Conservation (phyloP, 108 stramenopile species). For the Mayamaea pseudoterrestris region DNA sequence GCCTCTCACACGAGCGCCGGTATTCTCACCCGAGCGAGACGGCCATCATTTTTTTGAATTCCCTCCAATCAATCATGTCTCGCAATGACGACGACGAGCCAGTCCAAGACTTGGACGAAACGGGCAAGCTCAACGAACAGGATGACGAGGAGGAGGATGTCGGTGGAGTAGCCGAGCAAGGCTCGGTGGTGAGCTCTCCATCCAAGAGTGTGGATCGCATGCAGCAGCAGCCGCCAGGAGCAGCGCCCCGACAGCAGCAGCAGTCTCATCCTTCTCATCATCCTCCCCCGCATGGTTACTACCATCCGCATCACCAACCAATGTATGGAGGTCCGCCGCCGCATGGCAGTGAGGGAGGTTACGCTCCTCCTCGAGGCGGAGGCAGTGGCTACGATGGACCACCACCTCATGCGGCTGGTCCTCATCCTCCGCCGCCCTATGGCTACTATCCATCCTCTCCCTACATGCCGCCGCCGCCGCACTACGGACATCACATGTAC, state of each 20-base stretch:
- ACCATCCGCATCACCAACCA: conserved; percentile 7
- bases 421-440: conserved; percentile 17
- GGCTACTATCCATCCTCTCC: conserved; percentile 10
- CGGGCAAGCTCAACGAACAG: too few relatives aligned
- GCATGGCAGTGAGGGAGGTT: conserved; percentile 6
- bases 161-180: too few relatives aligned
- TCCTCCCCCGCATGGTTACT: conserved; percentile 2
- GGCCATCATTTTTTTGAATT: too few relatives aligned
- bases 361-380: conserved; percentile 9
- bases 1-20: too few relatives aligned
- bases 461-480: background rate
- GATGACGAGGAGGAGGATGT: too few relatives aligned
- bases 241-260: conserved; percentile 5
- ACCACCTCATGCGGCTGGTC: conserved; percentile 7
- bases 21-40: too few relatives aligned
- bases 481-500: background rate
- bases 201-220: too few relatives aligned
- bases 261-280: conserved; percentile 5
- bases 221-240: background rate
- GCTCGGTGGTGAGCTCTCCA: too few relatives aligned
- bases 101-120: too few relatives aligned
- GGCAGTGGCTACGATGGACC: too few relatives aligned
- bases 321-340: conserved; percentile 5
- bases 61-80: too few relatives aligned
- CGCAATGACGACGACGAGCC: too few relatives aligned